Evolutionary conservation across 2,329 filamentous ascomycete genomes (phyloP).

Genomic region (Calonectria henricotiae): DNA sequence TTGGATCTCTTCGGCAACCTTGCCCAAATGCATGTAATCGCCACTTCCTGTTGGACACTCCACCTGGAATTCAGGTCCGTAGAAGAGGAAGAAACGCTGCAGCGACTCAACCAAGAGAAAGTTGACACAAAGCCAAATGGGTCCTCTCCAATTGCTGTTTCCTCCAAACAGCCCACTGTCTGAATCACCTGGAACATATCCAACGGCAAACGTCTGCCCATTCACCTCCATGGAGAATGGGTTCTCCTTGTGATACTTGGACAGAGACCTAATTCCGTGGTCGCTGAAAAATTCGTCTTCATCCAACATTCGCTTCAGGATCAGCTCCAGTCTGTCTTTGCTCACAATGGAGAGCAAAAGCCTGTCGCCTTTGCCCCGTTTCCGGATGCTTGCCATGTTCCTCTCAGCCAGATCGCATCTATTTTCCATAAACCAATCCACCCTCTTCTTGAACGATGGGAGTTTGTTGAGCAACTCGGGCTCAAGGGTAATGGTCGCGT

Average conservation of each 20-base stretch:
- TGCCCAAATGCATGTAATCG: conserved; percentile 95
- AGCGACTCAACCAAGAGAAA: conserved; percentile 94
- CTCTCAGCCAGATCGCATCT: conserved; percentile 89
- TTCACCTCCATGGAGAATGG: conserved; percentile 98
- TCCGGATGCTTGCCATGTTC: conserved; percentile 94
- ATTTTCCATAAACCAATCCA: conserved; percentile 96
- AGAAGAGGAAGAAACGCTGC: conserved; percentile 97
- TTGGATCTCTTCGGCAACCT: conserved; percentile 95
- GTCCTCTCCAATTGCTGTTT: conserved; percentile 98
- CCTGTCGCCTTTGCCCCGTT: conserved; percentile 90
- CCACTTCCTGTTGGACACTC: conserved; percentile 96
- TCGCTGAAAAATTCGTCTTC: conserved; percentile 94
- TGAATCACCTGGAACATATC: conserved; percentile 95
- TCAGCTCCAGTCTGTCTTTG: conserved; percentile 91
- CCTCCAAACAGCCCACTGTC: conserved; percentile 96
- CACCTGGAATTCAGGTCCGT: conserved; percentile 88
- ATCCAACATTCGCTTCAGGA: conserved; percentile 92
- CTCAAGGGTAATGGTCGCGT: conserved; percentile 92
- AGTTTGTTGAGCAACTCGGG: conserved; percentile 94
- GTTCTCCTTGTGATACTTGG: conserved; percentile 90
- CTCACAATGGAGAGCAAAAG: conserved; percentile 92
- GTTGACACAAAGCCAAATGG: conserved; percentile 97
- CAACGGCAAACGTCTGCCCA: conserved; percentile 88
- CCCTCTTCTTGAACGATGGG: conserved; percentile 91
- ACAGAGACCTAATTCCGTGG: conserved; percentile 92